Base-by-base conservation (phyloP, 805 yeast genomes). In the Kodamaea lidongshanica region DNA sequence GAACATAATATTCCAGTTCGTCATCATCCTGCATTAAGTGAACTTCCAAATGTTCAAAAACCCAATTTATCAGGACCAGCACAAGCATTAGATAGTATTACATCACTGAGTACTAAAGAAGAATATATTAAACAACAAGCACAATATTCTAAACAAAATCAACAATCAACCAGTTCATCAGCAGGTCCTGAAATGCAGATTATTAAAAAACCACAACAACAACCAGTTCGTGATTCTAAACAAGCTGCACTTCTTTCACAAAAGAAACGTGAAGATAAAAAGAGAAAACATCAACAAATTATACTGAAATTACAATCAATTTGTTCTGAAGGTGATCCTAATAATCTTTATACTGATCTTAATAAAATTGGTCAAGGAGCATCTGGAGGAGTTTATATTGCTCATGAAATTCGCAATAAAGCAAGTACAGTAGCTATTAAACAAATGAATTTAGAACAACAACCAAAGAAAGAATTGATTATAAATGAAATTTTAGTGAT, bases 351-450 rank as follows among this genome's bases (percentile, higher is more conserved):
- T 55, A 63, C 67, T 25, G 78, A 77, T 48, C 65, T 89, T 39
- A 69, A 73, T 21, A 88, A 89, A 54, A 80, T 92, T 40, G 99
- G 99, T 1, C 98, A 92, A 61, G 98, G 99, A 49, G 98, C 98
- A 0, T 80, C 94, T 10, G 99, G 98, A 32, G 95, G 95, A 22
- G 99, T 92, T 17, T 92, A 79, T 48, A 85, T 92, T 17, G 96
- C 96, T 0, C 74, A 78, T 44, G 82, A 78, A 41, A 46, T 42
- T 4, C 50, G 58, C 19, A 68, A 70, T 11, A 66, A 68, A 13
- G 65, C 66, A 33, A 61, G 62, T 17, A 67, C 76, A 28, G 96
- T 92, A 21, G 99, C 99, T 6, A 84, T 92, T 45, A 92, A 92
- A 54, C 96, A 92, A 62, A 92, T 92, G 95, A 86, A 86, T 46